Percentiles rank a stretch among this genome's conserved stretches.
phyloP scores from a whole-genome alignment of 2,329 filamentous ascomycete species.

The Geosmithia flava region DNA sequence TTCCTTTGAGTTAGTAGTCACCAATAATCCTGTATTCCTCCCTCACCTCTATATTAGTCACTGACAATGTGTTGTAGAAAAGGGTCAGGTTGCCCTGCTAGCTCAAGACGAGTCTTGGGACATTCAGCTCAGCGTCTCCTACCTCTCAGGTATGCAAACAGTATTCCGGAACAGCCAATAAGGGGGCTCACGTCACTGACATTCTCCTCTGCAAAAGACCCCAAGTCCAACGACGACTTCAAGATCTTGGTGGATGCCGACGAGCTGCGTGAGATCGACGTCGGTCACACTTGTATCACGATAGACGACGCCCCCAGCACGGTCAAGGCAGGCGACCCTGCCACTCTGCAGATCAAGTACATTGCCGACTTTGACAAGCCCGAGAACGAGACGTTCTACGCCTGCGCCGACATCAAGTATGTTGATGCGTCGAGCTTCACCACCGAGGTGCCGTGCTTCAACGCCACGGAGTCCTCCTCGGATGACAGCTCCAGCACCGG shows the following conservation, averaged over 20 bases:
- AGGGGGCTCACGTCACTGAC: not conserved
- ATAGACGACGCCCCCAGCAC: conserved; percentile 19
- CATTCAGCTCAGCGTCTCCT: conserved; percentile 40
- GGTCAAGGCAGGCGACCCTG: conserved; percentile 26
- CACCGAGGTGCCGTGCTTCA: conserved; percentile 27
- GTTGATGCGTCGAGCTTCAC: conserved; percentile 21
- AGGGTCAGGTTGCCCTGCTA: conserved; percentile 40
- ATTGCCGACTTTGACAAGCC: conserved; percentile 27
- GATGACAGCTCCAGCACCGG: conserved; percentile 6
- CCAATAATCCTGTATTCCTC: not conserved
- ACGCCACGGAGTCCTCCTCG: conserved; percentile 20
- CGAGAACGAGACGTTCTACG: conserved; percentile 32
- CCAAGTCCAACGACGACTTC: conserved; percentile 24
- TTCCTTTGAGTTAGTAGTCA: conserved; percentile 35
- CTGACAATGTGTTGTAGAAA: conserved; percentile 21
- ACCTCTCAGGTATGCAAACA: conserved; percentile 26
- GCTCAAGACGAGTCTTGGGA: conserved; percentile 45
- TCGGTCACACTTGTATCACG: conserved; percentile 32
- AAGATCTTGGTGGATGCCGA: conserved; percentile 21
- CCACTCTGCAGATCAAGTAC: conserved; percentile 37
- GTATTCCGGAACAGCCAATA: conserved; percentile 2
- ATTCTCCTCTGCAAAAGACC: conserved; percentile 15
- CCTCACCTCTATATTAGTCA: not conserved
- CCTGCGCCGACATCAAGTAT: conserved; percentile 34
- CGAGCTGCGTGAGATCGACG: conserved; percentile 23